Percentiles rank a stretch among this genome's conserved stretches.
Evolutionary conservation across 129 eudicot genomes (phyloP).

Genomic region (Chrysanthemum seticuspe): DNA sequence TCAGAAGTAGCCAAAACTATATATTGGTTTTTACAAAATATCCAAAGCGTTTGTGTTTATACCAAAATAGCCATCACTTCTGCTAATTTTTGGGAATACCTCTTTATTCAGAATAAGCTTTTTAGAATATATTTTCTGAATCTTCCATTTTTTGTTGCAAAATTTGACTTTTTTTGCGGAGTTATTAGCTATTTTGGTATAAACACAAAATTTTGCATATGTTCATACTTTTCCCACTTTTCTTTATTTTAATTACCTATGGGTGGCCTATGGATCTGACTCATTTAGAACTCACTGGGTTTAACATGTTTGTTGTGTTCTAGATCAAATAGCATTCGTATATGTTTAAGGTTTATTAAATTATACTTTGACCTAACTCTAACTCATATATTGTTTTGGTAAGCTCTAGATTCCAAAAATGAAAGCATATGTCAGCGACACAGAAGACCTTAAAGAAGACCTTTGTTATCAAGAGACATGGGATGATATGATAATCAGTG

Average conservation of each 20-base stretch:
- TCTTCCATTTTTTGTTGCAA: no score
- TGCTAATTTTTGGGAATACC: no score
- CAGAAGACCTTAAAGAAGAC: conserved; percentile 96
- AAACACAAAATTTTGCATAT: no score
- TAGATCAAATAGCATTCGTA: conserved; percentile 7
- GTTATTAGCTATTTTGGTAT: no score
- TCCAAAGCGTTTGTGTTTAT: conserved; percentile 1
- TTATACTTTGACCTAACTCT: conserved; percentile 34
- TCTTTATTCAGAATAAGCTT: no score
- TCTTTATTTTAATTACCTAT: background rate
- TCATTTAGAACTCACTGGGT: conserved; percentile 4
- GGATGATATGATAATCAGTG: conserved; percentile 98
- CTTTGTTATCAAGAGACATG: conserved; percentile 82
- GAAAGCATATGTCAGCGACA: conserved; percentile 98
- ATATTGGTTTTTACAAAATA: no score
- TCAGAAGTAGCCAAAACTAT: no score
- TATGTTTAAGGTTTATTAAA: background rate
- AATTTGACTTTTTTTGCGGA: no score
- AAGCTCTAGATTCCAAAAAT: conserved; percentile 99
- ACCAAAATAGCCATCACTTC: no score
- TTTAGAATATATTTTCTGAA: no score
- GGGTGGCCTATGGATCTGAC: conserved; percentile 18
- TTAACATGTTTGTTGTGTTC: conserved; percentile 14
- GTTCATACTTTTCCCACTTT: no score
- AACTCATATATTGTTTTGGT: conserved; percentile 59